phyloP scores from a whole-genome alignment of 768 basidiomycete genomes.

The Gloeostereum incarnatum region DNA sequence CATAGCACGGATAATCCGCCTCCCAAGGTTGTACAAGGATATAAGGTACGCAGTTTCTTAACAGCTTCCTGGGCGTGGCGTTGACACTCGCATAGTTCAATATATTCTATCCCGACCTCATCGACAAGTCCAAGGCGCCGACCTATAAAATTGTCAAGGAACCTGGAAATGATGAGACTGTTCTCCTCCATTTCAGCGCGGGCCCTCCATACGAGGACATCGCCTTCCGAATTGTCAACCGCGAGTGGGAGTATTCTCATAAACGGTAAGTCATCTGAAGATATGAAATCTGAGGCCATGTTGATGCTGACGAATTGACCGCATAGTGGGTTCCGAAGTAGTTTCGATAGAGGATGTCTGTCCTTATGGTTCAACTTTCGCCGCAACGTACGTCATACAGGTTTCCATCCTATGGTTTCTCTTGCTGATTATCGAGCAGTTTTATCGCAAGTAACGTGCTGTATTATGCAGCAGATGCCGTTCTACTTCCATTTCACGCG shows the following conservation, averaged over 20 bases:
- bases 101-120: constrained; percentile 98
- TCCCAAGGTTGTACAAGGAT: constrained; percentile 98
- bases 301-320: not conserved
- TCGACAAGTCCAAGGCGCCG: constrained; percentile 95
- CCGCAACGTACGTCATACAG: constrained; percentile 64
- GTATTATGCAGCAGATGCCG: not conserved
- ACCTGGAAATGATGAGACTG: constrained; percentile 91
- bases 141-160: constrained; percentile 95
- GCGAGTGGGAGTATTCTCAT: constrained; percentile 98
- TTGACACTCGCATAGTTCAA: constrained; percentile 53
- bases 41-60: constrained; percentile 51
- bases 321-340: constrained; percentile 85
- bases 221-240: constrained; percentile 94
- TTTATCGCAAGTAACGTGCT: constrained; percentile 63
- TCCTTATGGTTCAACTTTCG: constrained; percentile 97
- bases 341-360: constrained; percentile 93
- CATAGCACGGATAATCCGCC: constrained; percentile 93
- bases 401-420: constrained; percentile 5
- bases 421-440: constrained; percentile 30
- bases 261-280: constrained; percentile 53
- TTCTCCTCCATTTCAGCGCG: constrained; percentile 86
- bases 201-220: constrained; percentile 99
- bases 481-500: not conserved
- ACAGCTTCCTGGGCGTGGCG: no score
- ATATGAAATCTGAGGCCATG: not conserved